Evolutionary conservation across 2,329 filamentous ascomycete genomes (phyloP).

Genomic region (Penicillium digitatum): DNA sequence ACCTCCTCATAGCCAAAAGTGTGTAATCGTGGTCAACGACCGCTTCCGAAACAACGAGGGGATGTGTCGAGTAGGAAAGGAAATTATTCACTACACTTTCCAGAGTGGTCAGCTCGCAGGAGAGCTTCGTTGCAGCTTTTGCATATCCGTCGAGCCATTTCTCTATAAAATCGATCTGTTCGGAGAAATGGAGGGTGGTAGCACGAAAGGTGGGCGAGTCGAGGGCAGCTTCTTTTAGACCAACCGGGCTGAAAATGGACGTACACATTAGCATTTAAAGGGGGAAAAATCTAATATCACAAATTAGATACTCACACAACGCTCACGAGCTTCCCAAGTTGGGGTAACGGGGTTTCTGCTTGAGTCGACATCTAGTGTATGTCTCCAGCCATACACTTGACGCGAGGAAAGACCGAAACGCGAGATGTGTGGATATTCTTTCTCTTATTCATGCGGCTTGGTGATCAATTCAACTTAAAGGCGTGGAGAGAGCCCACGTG

Average conservation of each 20-base stretch:
- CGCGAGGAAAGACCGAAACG: constrained; percentile 14
- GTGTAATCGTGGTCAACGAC: constrained; percentile 95
- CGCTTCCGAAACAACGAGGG: constrained; percentile 70
- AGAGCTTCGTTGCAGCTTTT: constrained; percentile 59
- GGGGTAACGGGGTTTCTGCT: constrained; percentile 36
- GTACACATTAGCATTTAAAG: constrained; percentile 13
- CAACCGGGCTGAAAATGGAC: constrained; percentile 61
- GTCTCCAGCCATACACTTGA: constrained; percentile 34
- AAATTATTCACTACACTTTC: constrained; percentile 77
- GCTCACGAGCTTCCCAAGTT: constrained; percentile 46
- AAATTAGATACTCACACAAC: constrained; percentile 38
- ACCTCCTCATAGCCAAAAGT: constrained; percentile 75
- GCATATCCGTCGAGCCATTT: constrained; percentile 79
- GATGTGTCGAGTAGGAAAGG: constrained; percentile 70
- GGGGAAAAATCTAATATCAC: neutral
- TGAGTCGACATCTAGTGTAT: constrained; percentile 42
- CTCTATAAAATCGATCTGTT: constrained; percentile 87
- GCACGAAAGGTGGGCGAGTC: constrained; percentile 95
- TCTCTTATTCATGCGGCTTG: neutral
- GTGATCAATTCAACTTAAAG: constrained; percentile 9
- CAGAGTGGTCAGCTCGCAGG: constrained; percentile 64
- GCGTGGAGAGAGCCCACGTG: constrained; percentile 14
- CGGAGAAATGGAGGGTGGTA: constrained; percentile 77
- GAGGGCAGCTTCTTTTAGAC: constrained; percentile 88
- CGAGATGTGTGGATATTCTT: neutral